These are phyloP conservation scores for Aspergillus olivimuriae DNA, from an alignment of 495 filamentous ascomycete species.

Conservation along the genomic window DNA sequence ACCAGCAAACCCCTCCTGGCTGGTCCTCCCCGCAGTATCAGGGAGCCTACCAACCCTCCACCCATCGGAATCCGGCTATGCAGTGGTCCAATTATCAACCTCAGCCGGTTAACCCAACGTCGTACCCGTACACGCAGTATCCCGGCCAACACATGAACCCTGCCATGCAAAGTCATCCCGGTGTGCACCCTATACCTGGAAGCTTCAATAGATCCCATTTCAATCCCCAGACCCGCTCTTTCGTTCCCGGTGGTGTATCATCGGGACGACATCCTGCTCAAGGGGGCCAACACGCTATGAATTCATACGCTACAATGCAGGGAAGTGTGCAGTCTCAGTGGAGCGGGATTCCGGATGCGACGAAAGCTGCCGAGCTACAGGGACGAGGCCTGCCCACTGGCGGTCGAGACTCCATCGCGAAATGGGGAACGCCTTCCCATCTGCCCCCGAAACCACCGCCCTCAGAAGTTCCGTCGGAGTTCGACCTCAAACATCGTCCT, in stretches of 20 bases:
- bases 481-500: conserved; percentile 32
- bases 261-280: conserved; percentile 25
- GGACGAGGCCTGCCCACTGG: conserved; percentile 17
- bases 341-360: conserved; percentile 28
- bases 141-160: conserved; percentile 62
- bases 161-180: conserved; percentile 47
- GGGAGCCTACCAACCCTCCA: conserved; percentile 36
- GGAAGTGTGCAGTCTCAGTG: conserved; percentile 23
- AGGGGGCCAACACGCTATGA: conserved; percentile 24
- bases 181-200: conserved; percentile 70
- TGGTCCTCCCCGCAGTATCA: conserved; percentile 35
- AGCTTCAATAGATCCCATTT: conserved; percentile 79
- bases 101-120: conserved; percentile 38
- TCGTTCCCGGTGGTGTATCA: conserved; percentile 56
- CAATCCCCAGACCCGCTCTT: conserved; percentile 88
- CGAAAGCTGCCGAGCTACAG: conserved; percentile 17
- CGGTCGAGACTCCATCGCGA: conserved; percentile 39
- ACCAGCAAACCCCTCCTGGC: conserved; percentile 20
- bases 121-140: conserved; percentile 72
- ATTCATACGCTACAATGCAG: conserved; percentile 24
- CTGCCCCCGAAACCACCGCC: conserved; percentile 51
- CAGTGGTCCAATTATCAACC: conserved; percentile 36
- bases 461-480: conserved; percentile 43
- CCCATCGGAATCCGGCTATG: conserved; percentile 28
- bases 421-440: conserved; percentile 51